A percentile compares a stretch with the other conserved stretches of the same genome.
Evolutionary conservation across 1,284 basidiomycete genomes (phyloP).

Genomic region (Cryptococcus deneoformans): DNA sequence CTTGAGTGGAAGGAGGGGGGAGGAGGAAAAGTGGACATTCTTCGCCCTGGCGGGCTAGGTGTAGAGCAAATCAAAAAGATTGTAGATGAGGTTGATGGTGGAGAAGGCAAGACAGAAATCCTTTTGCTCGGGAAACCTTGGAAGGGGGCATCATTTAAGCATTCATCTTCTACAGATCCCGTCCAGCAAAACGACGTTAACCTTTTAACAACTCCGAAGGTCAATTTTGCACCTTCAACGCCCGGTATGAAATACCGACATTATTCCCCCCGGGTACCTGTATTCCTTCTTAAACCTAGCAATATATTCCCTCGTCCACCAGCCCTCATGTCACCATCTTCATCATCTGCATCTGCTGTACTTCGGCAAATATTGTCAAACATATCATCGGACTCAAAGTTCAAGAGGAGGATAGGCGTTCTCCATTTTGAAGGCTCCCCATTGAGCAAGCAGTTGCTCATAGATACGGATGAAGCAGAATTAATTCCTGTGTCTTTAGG

Average conservation of each 20-base stretch:
- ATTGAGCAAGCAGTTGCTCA: constrained; percentile 10
- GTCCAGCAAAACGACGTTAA: background rate
- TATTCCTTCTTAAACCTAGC: constrained; percentile 65
- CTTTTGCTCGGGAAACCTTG: constrained; percentile 34
- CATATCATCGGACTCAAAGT: constrained; percentile 4
- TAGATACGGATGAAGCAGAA: background rate
- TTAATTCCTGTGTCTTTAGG: constrained; percentile 59
- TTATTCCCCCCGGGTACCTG: constrained; percentile 82
- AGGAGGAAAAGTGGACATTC: constrained; percentile 67
- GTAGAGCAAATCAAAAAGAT: constrained; percentile 77
- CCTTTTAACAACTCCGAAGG: background rate
- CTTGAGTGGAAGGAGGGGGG: constrained; percentile 57
- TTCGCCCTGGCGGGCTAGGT: constrained; percentile 89
- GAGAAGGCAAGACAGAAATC: constrained; percentile 32
- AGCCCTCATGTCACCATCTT: constrained; percentile 4
- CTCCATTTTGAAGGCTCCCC: constrained; percentile 65
- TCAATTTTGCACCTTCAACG: constrained; percentile 68
- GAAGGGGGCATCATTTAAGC: constrained; percentile 2
- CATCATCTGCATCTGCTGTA: constrained; percentile 12
- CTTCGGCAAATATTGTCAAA: constrained; percentile 8
- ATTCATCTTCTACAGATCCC: background rate
- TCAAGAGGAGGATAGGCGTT: constrained; percentile 58
- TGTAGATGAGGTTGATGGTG: constrained; percentile 51
- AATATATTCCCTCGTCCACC: constrained; percentile 48
- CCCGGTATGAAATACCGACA: constrained; percentile 99